Evolutionary conservation across 1,284 basidiomycete genomes (phyloP), one percentile per base, ranked within the genome.

Genomic region (Pholiota adiposa): DNA sequence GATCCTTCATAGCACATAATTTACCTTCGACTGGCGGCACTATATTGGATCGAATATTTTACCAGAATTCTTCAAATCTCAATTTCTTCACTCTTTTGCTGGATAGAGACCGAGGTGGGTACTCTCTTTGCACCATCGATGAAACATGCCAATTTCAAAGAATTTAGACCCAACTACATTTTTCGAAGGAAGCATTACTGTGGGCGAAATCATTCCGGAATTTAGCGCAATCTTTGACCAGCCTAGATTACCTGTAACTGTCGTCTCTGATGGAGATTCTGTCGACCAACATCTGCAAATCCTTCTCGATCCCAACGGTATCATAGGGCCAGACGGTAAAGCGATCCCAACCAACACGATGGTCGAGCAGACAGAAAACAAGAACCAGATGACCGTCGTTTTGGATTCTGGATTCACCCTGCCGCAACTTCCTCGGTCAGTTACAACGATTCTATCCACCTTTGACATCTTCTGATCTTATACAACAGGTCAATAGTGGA

Each of bases 371-470:
- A 75, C 78, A 5, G 62, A 67, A 16, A 76, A 79, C 56, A 74
- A 73, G 34, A 73, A 75, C 18, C 81, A 82, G 65, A 71, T 83
- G 7, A 84, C 82, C 1, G 83, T 81, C 18, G 75, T 90, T n/a
- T 76, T 91, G 54, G 88, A 90, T 67, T 83, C 85, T 2, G 89
- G 89, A 0, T 90, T 88, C 69, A 82, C 85, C 1, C 72, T 89
- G n/a, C 83, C 87, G 18, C 88, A 89, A 69, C 78, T 89, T 36
- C 79, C 86, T 48, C 68, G 74, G 84, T 86, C 69, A 49, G 78
- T 16, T 40, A 19, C 18, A 23, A 38, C 44, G 40, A 16, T 27
- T 27, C 29, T n/a, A 5, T 27, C 2, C 16, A 2, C 19, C 40
- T 49, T 9, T 54, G 46, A 40, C 16, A 29, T 40, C 23, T 51